Base-by-base conservation (phyloP, 2,329 filamentous ascomycete species). In the Verticillium longisporum region DNA sequence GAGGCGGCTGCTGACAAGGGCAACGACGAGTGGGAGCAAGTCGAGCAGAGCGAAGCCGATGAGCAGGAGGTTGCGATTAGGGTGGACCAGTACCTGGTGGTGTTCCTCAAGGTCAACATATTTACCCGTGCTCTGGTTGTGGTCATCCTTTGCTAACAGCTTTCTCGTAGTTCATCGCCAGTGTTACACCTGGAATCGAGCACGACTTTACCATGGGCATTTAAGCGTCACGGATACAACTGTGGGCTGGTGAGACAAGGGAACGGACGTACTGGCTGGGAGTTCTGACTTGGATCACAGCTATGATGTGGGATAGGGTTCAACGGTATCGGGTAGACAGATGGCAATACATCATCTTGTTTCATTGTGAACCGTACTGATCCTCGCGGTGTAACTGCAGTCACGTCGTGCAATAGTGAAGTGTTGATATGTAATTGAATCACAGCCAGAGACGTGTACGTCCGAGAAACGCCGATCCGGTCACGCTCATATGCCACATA, bases 181-280 rank as follows among this genome's bases (percentile, higher is more conserved):
- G 89, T 69, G 95, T 99, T 54, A 98, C 94, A 15, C 95, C 95
- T 6, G 93, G 93, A 56, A 98, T 99, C 74, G 94, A 98, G 77
- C 92, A 97, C 74, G 94, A 98, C 73, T 97, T 96, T 74, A 98
- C 94, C 1, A 97, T 97, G 92, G 91, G 92, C 6, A 88, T 97
- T 45, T 97, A 80, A 81, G 54, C 38, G 37, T 6, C 7, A 33
- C n/a, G 41, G 31, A 26, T 1, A 18, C 6, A 7, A 21, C 18
- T 11, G 41, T 4, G 18, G 18, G n/a, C 7, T 50, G n/a, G 5
- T 18, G 41, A 50, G 3, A 7, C 6, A 9, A 6, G 41, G 41
- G 21, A 18, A 41, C 5, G 10, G 41, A 50, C 6, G 7, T 7
- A 21, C 41, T 26, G 18, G 11, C 18, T 21, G 18, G 41, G 18